These are phyloP conservation scores for Phytophthora sp. DNA, from an alignment of 352 stramenopile genomes.

Conservation along the genomic window DNA sequence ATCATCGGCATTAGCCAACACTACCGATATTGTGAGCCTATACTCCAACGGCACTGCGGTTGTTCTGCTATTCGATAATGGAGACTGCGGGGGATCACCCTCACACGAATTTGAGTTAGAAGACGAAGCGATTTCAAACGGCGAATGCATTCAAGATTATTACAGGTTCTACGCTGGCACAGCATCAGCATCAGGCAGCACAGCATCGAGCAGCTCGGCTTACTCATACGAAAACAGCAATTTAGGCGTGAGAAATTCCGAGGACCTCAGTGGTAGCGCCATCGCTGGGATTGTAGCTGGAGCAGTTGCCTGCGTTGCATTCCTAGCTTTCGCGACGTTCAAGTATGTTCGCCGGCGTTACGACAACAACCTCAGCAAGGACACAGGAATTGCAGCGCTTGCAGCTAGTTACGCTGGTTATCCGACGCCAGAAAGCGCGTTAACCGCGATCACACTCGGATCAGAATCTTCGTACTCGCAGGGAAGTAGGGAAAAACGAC, in stretches of 20 bases:
- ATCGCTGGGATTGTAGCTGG: slow-evolving; percentile 26
- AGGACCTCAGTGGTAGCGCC: neutral
- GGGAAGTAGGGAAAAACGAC: slow-evolving; percentile 10
- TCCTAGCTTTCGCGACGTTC: slow-evolving; percentile 32
- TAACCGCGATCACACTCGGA: slow-evolving; percentile 31
- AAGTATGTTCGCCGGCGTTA: slow-evolving; percentile 23
- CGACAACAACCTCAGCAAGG: slow-evolving; percentile 20
- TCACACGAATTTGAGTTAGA: slow-evolving; percentile 17
- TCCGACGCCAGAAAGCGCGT: slow-evolving; percentile 33
- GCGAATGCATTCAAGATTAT: slow-evolving; percentile 24
- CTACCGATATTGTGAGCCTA: slow-evolving; percentile 32
- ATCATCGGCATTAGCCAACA: slow-evolving; percentile 27
- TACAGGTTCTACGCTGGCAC: slow-evolving; percentile 43
- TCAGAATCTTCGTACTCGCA: slow-evolving; percentile 35
- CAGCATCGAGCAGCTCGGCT: slow-evolving; percentile 6
- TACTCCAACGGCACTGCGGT: slow-evolving; percentile 24
- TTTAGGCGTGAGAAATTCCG: neutral
- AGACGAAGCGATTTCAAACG: slow-evolving; percentile 12
- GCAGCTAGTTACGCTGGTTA: slow-evolving; percentile 36
- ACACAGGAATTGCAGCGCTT: slow-evolving; percentile 28
- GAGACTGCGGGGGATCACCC: slow-evolving; percentile 22
- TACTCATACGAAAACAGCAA: slow-evolving; percentile 22
- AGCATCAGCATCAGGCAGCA: slow-evolving; percentile 1
- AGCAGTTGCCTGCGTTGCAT: slow-evolving; percentile 15
- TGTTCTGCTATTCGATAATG: slow-evolving; percentile 24